These are phyloP conservation scores for Sordariomycetes sp. DNA, from an alignment of 2,329 filamentous ascomycete genomes.

Conservation along the genomic window DNA sequence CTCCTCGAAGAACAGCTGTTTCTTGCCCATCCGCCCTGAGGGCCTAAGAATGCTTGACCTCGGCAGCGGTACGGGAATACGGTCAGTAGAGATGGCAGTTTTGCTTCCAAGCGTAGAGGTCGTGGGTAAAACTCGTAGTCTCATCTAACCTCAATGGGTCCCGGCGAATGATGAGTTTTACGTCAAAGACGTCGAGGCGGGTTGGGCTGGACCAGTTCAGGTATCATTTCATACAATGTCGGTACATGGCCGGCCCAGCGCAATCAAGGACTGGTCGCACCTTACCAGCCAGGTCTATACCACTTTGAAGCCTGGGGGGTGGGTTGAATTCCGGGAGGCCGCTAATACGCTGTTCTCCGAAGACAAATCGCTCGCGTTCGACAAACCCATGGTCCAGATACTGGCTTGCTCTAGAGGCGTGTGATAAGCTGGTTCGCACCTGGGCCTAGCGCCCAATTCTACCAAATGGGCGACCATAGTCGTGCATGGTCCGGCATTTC, in stretches of 20 bases:
- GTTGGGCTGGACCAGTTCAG: constrained; percentile 31
- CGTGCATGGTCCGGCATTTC: too few species aligned
- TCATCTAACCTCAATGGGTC: constrained; percentile 35
- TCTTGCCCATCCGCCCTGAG: constrained; percentile 20
- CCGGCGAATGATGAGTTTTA: constrained; percentile 50
- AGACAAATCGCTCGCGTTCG: constrained; percentile 19
- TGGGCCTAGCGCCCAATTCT: constrained; percentile 18
- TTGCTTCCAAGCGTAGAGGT: constrained; percentile 14
- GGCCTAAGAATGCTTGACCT: constrained; percentile 31
- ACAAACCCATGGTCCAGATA: constrained; percentile 23
- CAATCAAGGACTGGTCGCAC: constrained; percentile 19
- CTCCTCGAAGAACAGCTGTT: constrained; percentile 23
- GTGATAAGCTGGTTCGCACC: constrained; percentile 16
- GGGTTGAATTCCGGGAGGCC: constrained; percentile 35
- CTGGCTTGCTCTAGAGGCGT: constrained; percentile 13
- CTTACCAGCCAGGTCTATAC: constrained; percentile 13
- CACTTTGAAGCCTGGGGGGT: constrained; percentile 35
- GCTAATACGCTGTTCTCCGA: constrained; percentile 25
- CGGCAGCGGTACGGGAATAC: constrained; percentile 26
- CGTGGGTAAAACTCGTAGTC: constrained; percentile 28
- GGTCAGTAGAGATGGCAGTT: background rate
- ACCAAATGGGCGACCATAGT: constrained; percentile 15
- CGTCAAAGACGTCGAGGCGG: constrained; percentile 49
- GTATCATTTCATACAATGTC: constrained; percentile 24
- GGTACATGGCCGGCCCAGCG: constrained; percentile 23